Percentiles rank a stretch among this genome's conserved stretches.
These are phyloP conservation scores for Cicer chorassanicum DNA, from an alignment of 306 rosid species.

Conservation along the genomic window DNA sequence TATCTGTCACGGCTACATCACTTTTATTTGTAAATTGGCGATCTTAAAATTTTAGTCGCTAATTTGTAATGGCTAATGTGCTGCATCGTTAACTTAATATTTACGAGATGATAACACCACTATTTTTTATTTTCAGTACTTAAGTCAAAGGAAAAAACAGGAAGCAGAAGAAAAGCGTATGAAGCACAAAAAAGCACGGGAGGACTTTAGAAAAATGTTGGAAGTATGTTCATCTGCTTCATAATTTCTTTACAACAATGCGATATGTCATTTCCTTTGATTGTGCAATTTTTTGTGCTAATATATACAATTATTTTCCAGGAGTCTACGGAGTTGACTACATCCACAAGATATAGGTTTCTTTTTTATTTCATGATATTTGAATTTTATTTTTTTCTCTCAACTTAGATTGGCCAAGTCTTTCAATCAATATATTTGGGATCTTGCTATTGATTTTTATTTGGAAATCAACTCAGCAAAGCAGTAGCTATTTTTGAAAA, in stretches of 20 bases:
- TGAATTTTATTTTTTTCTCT: constrained; percentile 11
- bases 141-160: constrained; percentile 77
- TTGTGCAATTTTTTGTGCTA: constrained; percentile 36
- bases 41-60: neutral
- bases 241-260: constrained; percentile 33
- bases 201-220: constrained; percentile 85
- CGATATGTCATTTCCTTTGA: constrained; percentile 35
- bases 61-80: constrained; percentile 11
- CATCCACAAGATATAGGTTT: constrained; percentile 90
- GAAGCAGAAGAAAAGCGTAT: constrained; percentile 83
- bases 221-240: constrained; percentile 66
- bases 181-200: constrained; percentile 81
- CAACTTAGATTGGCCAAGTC: constrained; percentile 8
- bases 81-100: constrained; percentile 25
- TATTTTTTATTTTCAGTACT: constrained; percentile 56
- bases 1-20: constrained; percentile 12
- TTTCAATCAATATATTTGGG: constrained; percentile 26
- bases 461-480: constrained; percentile 64
- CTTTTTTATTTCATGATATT: constrained; percentile 40
- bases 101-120: constrained; percentile 13
- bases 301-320: constrained; percentile 47
- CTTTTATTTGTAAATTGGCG: constrained; percentile 15
- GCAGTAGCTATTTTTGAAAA: constrained; percentile 71
- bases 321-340: constrained; percentile 80
- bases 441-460: constrained; percentile 30